Percentiles rank a stretch among this genome's conserved stretches.
Conservation (phyloP, 2,329 filamentous ascomycete species). For the Phialophora verrucosa region DNA sequence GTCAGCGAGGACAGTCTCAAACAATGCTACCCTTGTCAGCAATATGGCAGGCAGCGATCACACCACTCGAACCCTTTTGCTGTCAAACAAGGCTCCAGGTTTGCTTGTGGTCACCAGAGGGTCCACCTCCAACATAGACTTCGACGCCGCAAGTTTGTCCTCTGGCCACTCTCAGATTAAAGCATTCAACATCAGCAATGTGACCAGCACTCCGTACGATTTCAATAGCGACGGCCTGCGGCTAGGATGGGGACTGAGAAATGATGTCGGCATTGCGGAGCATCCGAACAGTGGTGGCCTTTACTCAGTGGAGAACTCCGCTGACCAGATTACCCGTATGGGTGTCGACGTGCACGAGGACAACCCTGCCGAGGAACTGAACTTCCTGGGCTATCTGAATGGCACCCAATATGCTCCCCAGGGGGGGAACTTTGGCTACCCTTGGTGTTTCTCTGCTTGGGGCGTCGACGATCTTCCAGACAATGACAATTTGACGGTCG, state of each 20-base stretch:
- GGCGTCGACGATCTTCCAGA: constrained; percentile 58
- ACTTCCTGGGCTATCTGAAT: constrained; percentile 70
- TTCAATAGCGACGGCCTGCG: constrained; percentile 59
- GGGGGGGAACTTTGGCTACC: constrained; percentile 69
- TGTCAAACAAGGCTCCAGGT: constrained; percentile 61
- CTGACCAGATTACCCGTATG: constrained; percentile 65
- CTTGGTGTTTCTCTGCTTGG: constrained; percentile 72
- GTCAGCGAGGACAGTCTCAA: constrained; percentile 52
- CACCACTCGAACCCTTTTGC: constrained; percentile 69
- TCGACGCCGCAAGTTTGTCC: constrained; percentile 54
- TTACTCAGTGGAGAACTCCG: constrained; percentile 71
- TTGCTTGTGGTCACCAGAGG: constrained; percentile 70
- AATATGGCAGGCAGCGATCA: constrained; percentile 69
- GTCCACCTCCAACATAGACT: constrained; percentile 67
- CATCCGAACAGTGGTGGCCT: constrained; percentile 55
- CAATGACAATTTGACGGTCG: constrained; percentile 52
- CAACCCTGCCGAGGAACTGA: constrained; percentile 76
- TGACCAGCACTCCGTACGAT: constrained; percentile 48
- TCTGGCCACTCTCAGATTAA: constrained; percentile 72
- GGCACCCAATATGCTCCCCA: constrained; percentile 51
- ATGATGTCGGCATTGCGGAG: constrained; percentile 71
- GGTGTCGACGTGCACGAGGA: constrained; percentile 68
- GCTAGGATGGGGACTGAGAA: constrained; percentile 72
- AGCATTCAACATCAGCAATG: constrained; percentile 60
- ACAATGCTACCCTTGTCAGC: constrained; percentile 61